Percentiles rank a stretch among this genome's conserved stretches.
These are phyloP conservation scores for Chaetomium cochliodes DNA, from an alignment of 495 filamentous ascomycete genomes.

Conservation along the genomic window DNA sequence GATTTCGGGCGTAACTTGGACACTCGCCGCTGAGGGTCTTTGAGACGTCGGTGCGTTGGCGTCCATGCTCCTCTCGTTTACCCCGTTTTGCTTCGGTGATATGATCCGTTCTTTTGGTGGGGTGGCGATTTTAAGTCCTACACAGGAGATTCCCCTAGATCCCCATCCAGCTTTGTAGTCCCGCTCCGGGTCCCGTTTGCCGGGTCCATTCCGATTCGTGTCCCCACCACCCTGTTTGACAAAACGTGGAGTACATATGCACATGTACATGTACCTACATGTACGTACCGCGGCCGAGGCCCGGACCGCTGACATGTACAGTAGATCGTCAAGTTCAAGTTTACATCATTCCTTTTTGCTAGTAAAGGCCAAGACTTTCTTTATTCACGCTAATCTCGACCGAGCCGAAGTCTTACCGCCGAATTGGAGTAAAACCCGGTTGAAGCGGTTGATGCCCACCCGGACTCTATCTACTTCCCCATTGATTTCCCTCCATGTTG, in stretches of 20 bases:
- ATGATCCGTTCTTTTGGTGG: background rate
- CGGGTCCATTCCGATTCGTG: background rate
- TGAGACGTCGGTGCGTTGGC: background rate
- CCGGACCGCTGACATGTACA: too few species aligned
- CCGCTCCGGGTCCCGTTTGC: background rate
- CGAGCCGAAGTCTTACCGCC: too few species aligned
- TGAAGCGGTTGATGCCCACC: background rate
- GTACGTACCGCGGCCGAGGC: too few species aligned
- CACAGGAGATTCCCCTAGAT: background rate
- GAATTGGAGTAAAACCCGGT: too few species aligned
- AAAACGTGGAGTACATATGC: too few species aligned
- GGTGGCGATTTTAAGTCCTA: background rate
- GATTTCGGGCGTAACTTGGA: constrained; percentile 19
- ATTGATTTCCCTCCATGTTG: background rate
- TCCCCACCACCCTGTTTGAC: background rate
- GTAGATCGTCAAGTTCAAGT: too few species aligned
- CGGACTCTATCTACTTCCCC: background rate
- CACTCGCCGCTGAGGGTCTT: constrained; percentile 7
- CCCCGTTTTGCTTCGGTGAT: too few species aligned
- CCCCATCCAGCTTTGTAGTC: background rate
- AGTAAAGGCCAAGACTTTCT: background rate
- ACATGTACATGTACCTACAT: too few species aligned
- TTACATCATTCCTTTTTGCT: background rate
- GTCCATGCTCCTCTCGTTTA: background rate
- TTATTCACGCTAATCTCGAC: background rate